Evolutionary conservation across 306 rosid genomes (phyloP), one percentile per base, ranked within the genome.

Genomic region (Vigna hirtella): DNA sequence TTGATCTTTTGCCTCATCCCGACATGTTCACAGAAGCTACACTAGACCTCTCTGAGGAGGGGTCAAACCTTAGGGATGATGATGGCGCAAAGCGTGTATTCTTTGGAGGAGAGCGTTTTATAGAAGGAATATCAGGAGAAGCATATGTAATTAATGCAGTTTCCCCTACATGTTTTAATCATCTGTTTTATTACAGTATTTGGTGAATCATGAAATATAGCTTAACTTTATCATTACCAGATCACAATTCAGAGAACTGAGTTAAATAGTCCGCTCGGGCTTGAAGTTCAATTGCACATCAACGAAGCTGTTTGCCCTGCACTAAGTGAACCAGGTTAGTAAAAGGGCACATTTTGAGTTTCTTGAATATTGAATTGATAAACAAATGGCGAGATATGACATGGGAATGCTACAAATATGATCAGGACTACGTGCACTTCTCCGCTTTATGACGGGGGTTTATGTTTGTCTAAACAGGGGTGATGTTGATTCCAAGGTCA

Each of bases 1-100:
- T 95, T 38, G 98, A 95, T 91, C 97, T 95, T 80, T 89, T 95
- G 84, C 98, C 98, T 81, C 98, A 95, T 86, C 98, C 98, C 76
- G 97, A 95, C 87, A 95, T 95, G 98, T 95, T 95, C 85, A 84
- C 87, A 81, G 98, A 91, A 79, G 91, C 93, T 74, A 86, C 86
- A 77, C 80, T 90, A 81, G 98, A 88, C 53, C 56, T 68, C 68
- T 73, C 88, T 81, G 85, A 58, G 79, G 90, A 53, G 80, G 91
- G 88, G 70, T 87, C 76, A 65, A 89, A 82, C 83, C 83, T 86
- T 63, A 91, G 97, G 83, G 98, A 92, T 77, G 92, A 92, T 43
- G 98, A 95, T 84, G 98, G 98, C 59, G 98, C 98, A 76, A 95
- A 95, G 83, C 93, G 98, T 64, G 97, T 87, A 61, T 92, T 95